These are phyloP conservation scores for Paramyrothecium roridum DNA, from an alignment of 2,329 filamentous ascomycete genomes.

Conservation along the genomic window DNA sequence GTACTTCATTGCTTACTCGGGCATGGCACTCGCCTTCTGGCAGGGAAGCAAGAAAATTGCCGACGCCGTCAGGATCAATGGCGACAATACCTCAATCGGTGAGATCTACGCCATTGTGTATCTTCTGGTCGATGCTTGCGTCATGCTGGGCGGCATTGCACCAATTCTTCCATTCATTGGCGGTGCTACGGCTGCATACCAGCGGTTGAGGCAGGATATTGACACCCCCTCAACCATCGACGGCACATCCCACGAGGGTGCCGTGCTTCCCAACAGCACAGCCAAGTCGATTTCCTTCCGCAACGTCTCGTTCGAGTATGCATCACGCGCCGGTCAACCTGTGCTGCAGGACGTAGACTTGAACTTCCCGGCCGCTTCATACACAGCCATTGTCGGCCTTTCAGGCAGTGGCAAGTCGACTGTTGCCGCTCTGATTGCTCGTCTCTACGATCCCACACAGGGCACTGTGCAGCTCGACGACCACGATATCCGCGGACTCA, in stretches of 20 bases:
- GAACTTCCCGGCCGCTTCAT: conserved; percentile 43
- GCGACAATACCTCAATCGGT: conserved; percentile 35
- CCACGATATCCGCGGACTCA: conserved; percentile 42
- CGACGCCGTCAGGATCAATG: conserved; percentile 30
- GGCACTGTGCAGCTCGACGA: conserved; percentile 47
- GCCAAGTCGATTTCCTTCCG: conserved; percentile 31
- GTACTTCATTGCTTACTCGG: conserved; percentile 66
- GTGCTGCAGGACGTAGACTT: conserved; percentile 43
- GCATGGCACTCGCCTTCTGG: conserved; percentile 67
- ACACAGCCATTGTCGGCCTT: conserved; percentile 56
- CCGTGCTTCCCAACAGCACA: conserved; percentile 42
- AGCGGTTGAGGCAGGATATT: conserved; percentile 57
- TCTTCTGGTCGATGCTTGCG: conserved; percentile 60
- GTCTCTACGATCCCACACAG: conserved; percentile 54
- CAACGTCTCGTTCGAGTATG: conserved; percentile 42
- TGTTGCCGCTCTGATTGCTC: conserved; percentile 49
- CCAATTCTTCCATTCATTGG: conserved; percentile 61
- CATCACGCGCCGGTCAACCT: conserved; percentile 35
- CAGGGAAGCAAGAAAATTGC: conserved; percentile 56
- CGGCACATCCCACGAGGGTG: conserved; percentile 27
- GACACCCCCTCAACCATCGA: conserved; percentile 46
- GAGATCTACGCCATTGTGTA: conserved; percentile 64
- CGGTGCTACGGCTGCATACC: conserved; percentile 54
- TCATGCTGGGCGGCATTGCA: conserved; percentile 60
- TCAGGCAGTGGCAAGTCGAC: conserved; percentile 59